phyloP scores from a whole-genome alignment of 2,329 filamentous ascomycete genomes.

The Alternaria burnsii region DNA sequence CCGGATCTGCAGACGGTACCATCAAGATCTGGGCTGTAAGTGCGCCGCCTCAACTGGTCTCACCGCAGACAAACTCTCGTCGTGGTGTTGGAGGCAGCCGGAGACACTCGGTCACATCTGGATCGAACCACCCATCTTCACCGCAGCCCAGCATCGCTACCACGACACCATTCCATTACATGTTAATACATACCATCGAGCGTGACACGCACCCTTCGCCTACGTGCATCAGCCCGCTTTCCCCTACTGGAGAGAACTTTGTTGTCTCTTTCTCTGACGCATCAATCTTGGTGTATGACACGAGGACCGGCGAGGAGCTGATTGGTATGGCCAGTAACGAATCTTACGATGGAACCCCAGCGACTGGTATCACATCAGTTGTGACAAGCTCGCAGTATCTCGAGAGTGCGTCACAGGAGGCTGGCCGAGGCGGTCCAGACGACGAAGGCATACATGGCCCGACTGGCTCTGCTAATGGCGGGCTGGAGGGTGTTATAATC shows the following conservation, averaged over 20 bases:
- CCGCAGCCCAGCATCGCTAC: constrained; percentile 89
- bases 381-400: constrained; percentile 86
- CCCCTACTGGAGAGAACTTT: constrained; percentile 82
- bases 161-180: constrained; percentile 85
- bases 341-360: constrained; percentile 87
- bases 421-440: constrained; percentile 69
- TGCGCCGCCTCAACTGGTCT: constrained; percentile 83
- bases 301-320: constrained; percentile 87
- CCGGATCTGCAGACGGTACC: constrained; percentile 88
- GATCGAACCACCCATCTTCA: constrained; percentile 87
- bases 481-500: constrained; percentile 90
- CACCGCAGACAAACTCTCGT: constrained; percentile 76
- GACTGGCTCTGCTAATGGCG: constrained; percentile 79
- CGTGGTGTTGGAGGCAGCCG: constrained; percentile 77
- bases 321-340: constrained; percentile 92
- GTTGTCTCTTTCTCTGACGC: constrained; percentile 93
- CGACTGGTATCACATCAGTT: constrained; percentile 86
- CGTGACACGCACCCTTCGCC: constrained; percentile 76
- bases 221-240: constrained; percentile 92
- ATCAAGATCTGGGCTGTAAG: constrained; percentile 96
- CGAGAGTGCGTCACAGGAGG: constrained; percentile 68
- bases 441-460: constrained; percentile 83
- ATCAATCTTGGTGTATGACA: constrained; percentile 90
- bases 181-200: constrained; percentile 84
- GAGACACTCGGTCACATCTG: constrained; percentile 91